Conservation (phyloP, 352 stramenopile species). For the Halophytophthora polymorphica region DNA sequence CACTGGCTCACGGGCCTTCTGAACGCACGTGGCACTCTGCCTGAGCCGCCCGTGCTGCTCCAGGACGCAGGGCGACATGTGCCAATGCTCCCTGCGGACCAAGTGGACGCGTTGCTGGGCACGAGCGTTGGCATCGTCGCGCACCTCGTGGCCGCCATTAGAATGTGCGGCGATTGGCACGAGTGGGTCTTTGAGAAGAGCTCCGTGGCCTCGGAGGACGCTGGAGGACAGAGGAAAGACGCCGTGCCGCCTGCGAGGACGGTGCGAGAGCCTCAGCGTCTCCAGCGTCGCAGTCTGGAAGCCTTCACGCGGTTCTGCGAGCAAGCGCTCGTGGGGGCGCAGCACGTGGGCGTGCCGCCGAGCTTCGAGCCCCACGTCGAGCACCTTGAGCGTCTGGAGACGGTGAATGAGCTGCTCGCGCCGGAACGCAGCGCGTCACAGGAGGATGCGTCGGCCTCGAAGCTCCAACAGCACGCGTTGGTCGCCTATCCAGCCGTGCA, state of each 20-base stretch:
- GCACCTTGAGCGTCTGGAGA: constrained; percentile 29
- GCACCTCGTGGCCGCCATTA: constrained; percentile 60
- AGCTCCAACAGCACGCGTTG: constrained; percentile 29
- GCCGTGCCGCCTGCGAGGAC: constrained; percentile 11
- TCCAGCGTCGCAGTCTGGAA: constrained; percentile 45
- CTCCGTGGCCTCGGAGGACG: constrained; percentile 12
- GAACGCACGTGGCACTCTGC: constrained; percentile 38
- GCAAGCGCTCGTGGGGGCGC: constrained; percentile 32
- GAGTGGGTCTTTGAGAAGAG: constrained; percentile 70
- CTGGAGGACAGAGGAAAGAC: constrained; percentile 19
- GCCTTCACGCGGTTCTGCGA: constrained; percentile 56
- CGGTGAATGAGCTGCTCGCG: constrained; percentile 5
- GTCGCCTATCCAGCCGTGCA: constrained; percentile 51
- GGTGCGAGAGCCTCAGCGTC: constrained; percentile 11
- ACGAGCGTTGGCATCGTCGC: constrained; percentile 56
- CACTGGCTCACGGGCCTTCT: constrained; percentile 58
- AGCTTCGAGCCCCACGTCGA: constrained; percentile 42
- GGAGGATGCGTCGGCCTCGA: constrained; percentile 5
- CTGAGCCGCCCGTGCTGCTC: constrained; percentile 39
- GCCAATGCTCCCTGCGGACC: constrained; percentile 15
- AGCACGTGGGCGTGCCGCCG: constrained; percentile 36
- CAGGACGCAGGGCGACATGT: constrained; percentile 6
- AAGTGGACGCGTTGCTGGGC: constrained; percentile 31
- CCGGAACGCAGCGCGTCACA: constrained; percentile 12
- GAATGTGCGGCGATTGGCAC: constrained; percentile 75